phyloP scores from a whole-genome alignment of 2,329 filamentous ascomycete species.

The Periconia digitata region DNA sequence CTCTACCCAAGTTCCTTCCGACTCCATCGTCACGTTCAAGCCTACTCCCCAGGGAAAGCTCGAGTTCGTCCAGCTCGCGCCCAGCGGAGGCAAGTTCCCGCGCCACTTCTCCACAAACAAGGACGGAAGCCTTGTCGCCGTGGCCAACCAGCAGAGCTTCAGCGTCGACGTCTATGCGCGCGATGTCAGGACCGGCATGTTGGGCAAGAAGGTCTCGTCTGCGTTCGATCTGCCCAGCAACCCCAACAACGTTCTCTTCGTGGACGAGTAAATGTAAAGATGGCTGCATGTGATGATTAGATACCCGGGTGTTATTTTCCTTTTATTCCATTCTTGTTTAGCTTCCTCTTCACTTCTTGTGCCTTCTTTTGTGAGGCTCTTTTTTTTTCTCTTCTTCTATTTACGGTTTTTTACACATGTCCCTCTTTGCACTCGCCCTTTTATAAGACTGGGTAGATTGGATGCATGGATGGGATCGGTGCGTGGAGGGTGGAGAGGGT shows the following conservation, averaged over 20 bases:
- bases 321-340: not conserved
- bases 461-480: no score
- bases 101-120: slow-evolving; percentile 69
- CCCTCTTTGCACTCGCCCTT: no score
- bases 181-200: slow-evolving; percentile 59
- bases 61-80: slow-evolving; percentile 57
- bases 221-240: slow-evolving; percentile 16
- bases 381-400: no score
- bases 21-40: slow-evolving; percentile 60
- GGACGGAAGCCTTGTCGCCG: slow-evolving; percentile 64
- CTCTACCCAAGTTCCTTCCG: slow-evolving; percentile 43
- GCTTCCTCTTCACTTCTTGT: not conserved
- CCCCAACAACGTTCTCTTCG: slow-evolving; percentile 27
- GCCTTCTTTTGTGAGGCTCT: no score
- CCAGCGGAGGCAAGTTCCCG: slow-evolving; percentile 66
- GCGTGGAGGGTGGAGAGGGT: no score
- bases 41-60: slow-evolving; percentile 55
- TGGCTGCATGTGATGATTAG: not conserved
- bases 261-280: slow-evolving; percentile 3
- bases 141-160: slow-evolving; percentile 64
- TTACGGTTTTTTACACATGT: no score
- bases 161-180: slow-evolving; percentile 62
- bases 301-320: slow-evolving; percentile 4
- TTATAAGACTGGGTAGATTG: no score
- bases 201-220: slow-evolving; percentile 53